Percentiles rank a stretch among this genome's conserved stretches.
These are phyloP conservation scores for Pseudonitzschia pungens DNA, from an alignment of 108 stramenopile genomes.

Conservation along the genomic window DNA sequence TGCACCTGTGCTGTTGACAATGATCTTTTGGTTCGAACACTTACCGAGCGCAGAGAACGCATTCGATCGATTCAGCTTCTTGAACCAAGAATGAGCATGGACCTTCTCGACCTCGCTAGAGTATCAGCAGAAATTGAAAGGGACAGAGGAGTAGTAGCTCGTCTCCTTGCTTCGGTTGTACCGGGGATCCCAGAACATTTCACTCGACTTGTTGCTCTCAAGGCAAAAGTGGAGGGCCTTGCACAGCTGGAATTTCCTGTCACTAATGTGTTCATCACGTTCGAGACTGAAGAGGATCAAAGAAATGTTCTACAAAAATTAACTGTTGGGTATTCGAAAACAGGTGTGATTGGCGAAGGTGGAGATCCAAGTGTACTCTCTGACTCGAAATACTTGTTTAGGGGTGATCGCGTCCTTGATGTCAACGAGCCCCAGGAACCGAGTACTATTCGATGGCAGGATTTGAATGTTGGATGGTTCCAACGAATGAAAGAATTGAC, in stretches of 20 bases:
- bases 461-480: constrained; percentile 56
- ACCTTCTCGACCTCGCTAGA: constrained; percentile 54
- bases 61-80: constrained; percentile 51
- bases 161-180: constrained; percentile 39
- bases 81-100: constrained; percentile 55
- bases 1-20: constrained; percentile 85
- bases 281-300: constrained; percentile 82
- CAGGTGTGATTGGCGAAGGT: not conserved
- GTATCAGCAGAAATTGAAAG: constrained; percentile 57
- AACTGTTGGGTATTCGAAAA: constrained; percentile 55
- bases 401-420: constrained; percentile 53
- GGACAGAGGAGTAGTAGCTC: constrained; percentile 45
- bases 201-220: constrained; percentile 46
- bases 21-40: constrained; percentile 63
- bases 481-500: constrained; percentile 45
- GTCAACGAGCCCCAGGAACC: constrained; percentile 83
- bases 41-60: constrained; percentile 76
- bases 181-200: constrained; percentile 53
- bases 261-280: constrained; percentile 82
- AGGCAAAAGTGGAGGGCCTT: constrained; percentile 66
- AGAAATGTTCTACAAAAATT: constrained; percentile 69
- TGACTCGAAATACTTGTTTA: constrained; percentile 33
- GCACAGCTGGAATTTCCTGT: constrained; percentile 71
- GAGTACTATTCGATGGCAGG: constrained; percentile 76
- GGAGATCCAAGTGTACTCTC: constrained; percentile 17